Evolutionary conservation across 441 rosid species (phyloP), one percentile per base, ranked within the genome.

Genomic region (Theobroma grandiflorum): DNA sequence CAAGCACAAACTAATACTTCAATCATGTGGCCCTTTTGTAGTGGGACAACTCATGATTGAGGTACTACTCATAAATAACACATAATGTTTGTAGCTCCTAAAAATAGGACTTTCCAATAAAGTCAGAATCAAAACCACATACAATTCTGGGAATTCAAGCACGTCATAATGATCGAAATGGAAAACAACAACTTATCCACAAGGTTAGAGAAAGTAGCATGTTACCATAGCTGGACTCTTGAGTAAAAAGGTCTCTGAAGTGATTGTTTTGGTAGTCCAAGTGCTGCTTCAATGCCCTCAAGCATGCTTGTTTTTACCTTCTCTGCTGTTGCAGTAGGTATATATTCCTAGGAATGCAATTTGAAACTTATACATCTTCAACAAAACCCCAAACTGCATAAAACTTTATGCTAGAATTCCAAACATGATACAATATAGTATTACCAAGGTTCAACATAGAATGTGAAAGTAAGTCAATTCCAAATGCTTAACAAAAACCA

Each of bases 171-270:
- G 10, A 45, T 43, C 22, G 6, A 37, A 53, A 53, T 18, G 50
- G 15, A 37, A 53, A 38, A 33, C 62, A 50, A 50, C 35, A 53
- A 33, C 61, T 63, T 75, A 26, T 42, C 8, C 12, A 50, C 20
- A 3, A 18, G 18, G 18, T 61, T 14, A 75, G 22, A 66, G 26
- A 75, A 47, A 26, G 14, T n/a, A 26, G 78, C 0, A 57, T 53
- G 79, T 87, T 87, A 95, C 98, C 99, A 96, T 80, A 95, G 90
- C 81, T 93, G 98, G 70, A 93, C 84, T 33, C 89, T 81, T 0
- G 87, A 82, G 61, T 93, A 95, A 70, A 83, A 63, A 20, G 98
- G 97, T 85, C 14, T 88, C 52, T 74, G 91, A 84, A 93, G 96
- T 49, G 91, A 90, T 78, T 90, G 88, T 83, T 85, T 86, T 35